A percentile compares a stretch with the other conserved stretches of the same genome.
Conservation (phyloP, 768 basidiomycete species). For the Suillus plorans region DNA sequence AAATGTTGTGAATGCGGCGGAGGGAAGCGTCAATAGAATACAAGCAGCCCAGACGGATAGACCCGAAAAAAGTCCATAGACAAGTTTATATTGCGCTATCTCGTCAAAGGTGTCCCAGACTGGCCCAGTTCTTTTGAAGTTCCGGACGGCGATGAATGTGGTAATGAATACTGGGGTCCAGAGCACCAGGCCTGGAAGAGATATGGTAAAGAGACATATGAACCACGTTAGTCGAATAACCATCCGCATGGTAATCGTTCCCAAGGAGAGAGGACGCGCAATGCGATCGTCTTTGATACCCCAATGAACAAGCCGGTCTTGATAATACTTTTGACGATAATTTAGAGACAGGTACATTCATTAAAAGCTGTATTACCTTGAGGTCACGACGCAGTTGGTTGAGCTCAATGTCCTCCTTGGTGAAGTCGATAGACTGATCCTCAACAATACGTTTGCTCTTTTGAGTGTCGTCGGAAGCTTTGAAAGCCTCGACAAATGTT, state of each 20-base stretch:
- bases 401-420: conserved; percentile 28
- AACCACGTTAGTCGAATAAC: conserved; percentile 65
- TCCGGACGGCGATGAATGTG: conserved; percentile 67
- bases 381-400: conserved; percentile 50
- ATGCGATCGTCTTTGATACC: conserved; percentile 88
- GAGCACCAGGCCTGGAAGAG: conserved; percentile 73
- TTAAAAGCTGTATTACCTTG: conserved; percentile 42
- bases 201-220: conserved; percentile 58
- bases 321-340: conserved; percentile 53
- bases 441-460: conserved; percentile 22
- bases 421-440: conserved; percentile 24
- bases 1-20: conserved; percentile 55
- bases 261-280: conserved; percentile 57
- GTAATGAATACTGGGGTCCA: conserved; percentile 80
- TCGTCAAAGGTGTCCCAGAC: conserved; percentile 88
- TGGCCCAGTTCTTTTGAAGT: conserved; percentile 80
- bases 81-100: conserved; percentile 86
- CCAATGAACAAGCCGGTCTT: conserved; percentile 64
- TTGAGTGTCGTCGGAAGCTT: conserved; percentile 36
- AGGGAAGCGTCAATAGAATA: conserved; percentile 59
- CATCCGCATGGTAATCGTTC: conserved; percentile 61
- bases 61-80: conserved; percentile 77
- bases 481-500: conserved; percentile 77
- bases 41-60: conserved; percentile 61
- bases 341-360: neutral